phyloP scores from a whole-genome alignment of 305 asterid species.

The Nicotiana rustica region DNA sequence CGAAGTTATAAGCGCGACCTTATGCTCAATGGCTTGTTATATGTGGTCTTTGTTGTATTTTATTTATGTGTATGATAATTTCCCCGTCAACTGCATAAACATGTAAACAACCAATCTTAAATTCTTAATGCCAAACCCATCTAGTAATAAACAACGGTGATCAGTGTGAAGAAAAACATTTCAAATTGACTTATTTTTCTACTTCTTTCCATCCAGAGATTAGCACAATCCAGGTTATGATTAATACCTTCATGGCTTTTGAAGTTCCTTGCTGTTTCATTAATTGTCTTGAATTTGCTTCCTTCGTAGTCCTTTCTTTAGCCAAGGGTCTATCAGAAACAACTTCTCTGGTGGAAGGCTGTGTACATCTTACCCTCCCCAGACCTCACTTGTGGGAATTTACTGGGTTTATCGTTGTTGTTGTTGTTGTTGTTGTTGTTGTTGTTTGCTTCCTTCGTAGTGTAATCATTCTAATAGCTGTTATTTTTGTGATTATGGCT shows the following conservation, averaged over 20 bases:
- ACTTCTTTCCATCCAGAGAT: background rate
- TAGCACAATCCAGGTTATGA: slow-evolving; percentile 15
- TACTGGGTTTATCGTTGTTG: no score
- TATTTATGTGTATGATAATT: slow-evolving; percentile 10
- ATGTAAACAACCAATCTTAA: background rate
- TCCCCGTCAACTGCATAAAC: background rate
- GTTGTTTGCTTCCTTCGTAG: background rate
- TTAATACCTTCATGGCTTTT: background rate
- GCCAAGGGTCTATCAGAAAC: no score
- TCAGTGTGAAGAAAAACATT: background rate
- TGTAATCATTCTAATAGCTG: slow-evolving; percentile 7
- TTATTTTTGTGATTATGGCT: background rate
- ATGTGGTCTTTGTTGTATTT: background rate
- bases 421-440: no score
- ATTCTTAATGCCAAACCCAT: background rate
- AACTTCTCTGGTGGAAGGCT: no score
- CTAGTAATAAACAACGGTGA: background rate
- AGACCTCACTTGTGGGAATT: no score
- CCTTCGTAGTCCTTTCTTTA: background rate
- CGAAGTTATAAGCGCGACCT: background rate
- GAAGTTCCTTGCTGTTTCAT: slow-evolving; percentile 19
- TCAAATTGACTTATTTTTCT: background rate
- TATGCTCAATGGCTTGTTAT: background rate
- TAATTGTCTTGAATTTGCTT: slow-evolving; percentile 14
- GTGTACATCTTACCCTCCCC: no score